Conservation (phyloP, 176 grass and related monocot species). For the Eragrostis curvula region DNA sequence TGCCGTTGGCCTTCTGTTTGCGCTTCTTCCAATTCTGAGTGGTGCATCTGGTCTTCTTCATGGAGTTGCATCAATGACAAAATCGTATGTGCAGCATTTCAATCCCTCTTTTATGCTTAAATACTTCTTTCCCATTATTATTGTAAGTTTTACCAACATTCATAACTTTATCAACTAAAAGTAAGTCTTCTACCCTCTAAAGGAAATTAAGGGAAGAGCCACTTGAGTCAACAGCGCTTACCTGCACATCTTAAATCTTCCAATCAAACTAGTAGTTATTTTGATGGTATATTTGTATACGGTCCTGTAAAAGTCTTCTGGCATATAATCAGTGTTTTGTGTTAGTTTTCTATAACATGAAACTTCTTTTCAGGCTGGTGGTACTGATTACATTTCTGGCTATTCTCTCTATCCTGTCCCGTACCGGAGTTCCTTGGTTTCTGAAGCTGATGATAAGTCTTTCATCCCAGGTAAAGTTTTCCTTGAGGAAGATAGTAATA, state of each 20-base stretch:
- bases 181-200: not conserved
- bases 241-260: conserved; percentile 10
- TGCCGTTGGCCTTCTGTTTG: conserved; percentile 98
- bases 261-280: conserved; percentile 14
- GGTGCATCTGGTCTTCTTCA: conserved; percentile 92
- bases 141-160: conserved; percentile 28
- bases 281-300: conserved; percentile 7
- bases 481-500: not conserved
- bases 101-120: conserved; percentile 13
- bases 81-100: conserved; percentile 63
- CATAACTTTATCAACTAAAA: conserved; percentile 9
- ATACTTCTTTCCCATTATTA: conserved; percentile 18
- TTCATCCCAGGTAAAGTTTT: conserved; percentile 80
- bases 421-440: conserved; percentile 94
- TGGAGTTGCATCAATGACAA: conserved; percentile 86
- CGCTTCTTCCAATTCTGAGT: conserved; percentile 93
- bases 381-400: conserved; percentile 78
- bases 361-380: conserved; percentile 71
- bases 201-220: conserved; percentile 5
- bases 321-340: conserved; percentile 19
- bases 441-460: conserved; percentile 99
- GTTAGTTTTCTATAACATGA: conserved; percentile 28
- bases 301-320: conserved; percentile 16
- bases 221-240: conserved; percentile 12
- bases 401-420: conserved; percentile 88